Evolutionary conservation across 805 yeast species (phyloP).

Genomic region (Myxozyma lipomycoides): DNA sequence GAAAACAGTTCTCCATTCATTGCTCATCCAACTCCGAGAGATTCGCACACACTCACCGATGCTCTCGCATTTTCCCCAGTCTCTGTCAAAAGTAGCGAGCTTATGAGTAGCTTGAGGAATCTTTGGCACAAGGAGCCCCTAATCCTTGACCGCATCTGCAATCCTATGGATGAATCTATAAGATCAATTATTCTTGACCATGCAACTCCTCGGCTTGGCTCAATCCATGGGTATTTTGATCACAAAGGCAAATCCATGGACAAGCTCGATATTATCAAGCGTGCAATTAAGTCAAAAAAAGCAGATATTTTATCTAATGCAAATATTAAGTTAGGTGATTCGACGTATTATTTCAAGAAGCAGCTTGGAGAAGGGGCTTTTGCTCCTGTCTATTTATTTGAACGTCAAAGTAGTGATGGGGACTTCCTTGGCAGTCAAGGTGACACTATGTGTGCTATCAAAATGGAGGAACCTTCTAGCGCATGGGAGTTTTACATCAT

Average conservation of each 20-base stretch:
- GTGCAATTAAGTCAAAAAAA: slow-evolving; percentile 7
- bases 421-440: slow-evolving; percentile 35
- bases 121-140: slow-evolving; percentile 16
- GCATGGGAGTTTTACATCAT: slow-evolving; percentile 81
- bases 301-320: slow-evolving; percentile 3
- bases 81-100: neutral
- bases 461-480: slow-evolving; percentile 64
- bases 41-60: neutral
- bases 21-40: slow-evolving; percentile 20
- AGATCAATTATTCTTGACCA: slow-evolving; percentile 41
- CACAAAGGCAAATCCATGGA: slow-evolving; percentile 34
- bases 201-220: slow-evolving; percentile 39
- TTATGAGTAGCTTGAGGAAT: neutral
- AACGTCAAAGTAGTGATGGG: slow-evolving; percentile 37
- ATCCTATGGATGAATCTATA: slow-evolving; percentile 48
- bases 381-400: slow-evolving; percentile 72
- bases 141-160: slow-evolving; percentile 29
- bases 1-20: slow-evolving; percentile 23
- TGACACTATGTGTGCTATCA: slow-evolving; percentile 61
- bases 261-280: slow-evolving; percentile 5
- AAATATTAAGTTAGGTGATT: slow-evolving; percentile 31
- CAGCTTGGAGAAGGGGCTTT: slow-evolving; percentile 78
- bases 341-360: slow-evolving; percentile 45
- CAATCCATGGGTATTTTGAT: slow-evolving; percentile 36
- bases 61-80: slow-evolving; percentile 9